Evolutionary conservation across 805 yeast genomes (phyloP).

Genomic region (Wickerhamomyces tratensis): DNA sequence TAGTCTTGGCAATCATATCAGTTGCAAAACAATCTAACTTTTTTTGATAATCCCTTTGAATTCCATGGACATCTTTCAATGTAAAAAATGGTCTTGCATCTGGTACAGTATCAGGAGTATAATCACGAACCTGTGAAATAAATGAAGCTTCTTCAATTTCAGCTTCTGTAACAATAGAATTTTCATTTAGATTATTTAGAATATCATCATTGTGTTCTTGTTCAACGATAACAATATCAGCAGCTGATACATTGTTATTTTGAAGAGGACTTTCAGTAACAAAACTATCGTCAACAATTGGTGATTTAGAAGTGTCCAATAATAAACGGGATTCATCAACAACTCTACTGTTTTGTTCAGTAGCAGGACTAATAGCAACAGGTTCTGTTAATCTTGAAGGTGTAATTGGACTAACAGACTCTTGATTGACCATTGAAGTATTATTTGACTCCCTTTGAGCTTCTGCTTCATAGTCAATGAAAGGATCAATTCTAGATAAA

Average conservation of each 20-base stretch:
- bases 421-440: background rate
- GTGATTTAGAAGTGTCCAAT: constrained; percentile 12
- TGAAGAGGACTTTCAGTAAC: constrained; percentile 10
- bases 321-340: constrained; percentile 9
- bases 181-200: constrained; percentile 4
- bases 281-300: constrained; percentile 11
- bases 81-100: constrained; percentile 18
- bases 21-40: constrained; percentile 14
- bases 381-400: constrained; percentile 23
- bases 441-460: background rate
- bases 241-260: constrained; percentile 2
- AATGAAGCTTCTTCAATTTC: background rate
- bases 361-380: constrained; percentile 19
- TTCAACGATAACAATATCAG: background rate
- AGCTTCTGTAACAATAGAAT: background rate
- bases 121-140: background rate
- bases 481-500: constrained; percentile 17
- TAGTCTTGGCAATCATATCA: constrained; percentile 10
- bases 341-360: constrained; percentile 18
- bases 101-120: constrained; percentile 5
- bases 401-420: constrained; percentile 4
- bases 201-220: background rate
- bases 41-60: constrained; percentile 15
- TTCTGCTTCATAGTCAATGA: background rate
- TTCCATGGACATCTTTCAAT: constrained; percentile 17